A percentile compares a stretch with the other conserved stretches of the same genome.
These are phyloP conservation scores for Alternaria infectoria DNA, from an alignment of 2,329 filamentous ascomycete genomes.

Conservation along the genomic window DNA sequence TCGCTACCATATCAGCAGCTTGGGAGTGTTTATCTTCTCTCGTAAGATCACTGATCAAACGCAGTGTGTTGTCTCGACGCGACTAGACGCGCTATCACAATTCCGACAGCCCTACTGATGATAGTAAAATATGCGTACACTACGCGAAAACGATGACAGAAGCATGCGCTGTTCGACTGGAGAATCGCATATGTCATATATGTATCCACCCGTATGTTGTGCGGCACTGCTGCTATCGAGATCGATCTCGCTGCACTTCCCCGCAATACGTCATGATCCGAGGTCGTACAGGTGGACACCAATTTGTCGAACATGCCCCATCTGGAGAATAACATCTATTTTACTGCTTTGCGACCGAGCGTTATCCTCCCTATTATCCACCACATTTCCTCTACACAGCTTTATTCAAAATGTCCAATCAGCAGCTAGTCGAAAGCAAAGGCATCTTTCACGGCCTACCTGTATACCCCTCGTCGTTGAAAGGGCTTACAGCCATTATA, in stretches of 20 bases:
- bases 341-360: not conserved
- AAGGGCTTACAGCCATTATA: slow-evolving; percentile 58
- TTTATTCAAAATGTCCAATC: slow-evolving; percentile 23
- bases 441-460: slow-evolving; percentile 61
- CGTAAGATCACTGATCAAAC: too few species aligned
- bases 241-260: slow-evolving; percentile 3
- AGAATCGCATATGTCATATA: not conserved
- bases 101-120: not conserved
- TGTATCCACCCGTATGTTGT: not conserved
- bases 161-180: not conserved
- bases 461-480: slow-evolving; percentile 50
- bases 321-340: not conserved
- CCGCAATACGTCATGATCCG: slow-evolving; percentile 28
- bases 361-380: not conserved
- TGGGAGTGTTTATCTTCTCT: not conserved
- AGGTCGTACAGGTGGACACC: slow-evolving; percentile 4
- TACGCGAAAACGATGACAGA: not conserved
- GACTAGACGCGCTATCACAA: not conserved
- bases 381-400: not conserved
- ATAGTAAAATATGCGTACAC: not conserved
- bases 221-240: not conserved
- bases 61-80: not conserved
- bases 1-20: not conserved
- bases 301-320: not conserved
- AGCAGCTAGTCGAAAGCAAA: slow-evolving; percentile 33